Evolutionary conservation across 2,329 filamentous ascomycete genomes (phyloP).

Genomic region (Grosmannia serpens): DNA sequence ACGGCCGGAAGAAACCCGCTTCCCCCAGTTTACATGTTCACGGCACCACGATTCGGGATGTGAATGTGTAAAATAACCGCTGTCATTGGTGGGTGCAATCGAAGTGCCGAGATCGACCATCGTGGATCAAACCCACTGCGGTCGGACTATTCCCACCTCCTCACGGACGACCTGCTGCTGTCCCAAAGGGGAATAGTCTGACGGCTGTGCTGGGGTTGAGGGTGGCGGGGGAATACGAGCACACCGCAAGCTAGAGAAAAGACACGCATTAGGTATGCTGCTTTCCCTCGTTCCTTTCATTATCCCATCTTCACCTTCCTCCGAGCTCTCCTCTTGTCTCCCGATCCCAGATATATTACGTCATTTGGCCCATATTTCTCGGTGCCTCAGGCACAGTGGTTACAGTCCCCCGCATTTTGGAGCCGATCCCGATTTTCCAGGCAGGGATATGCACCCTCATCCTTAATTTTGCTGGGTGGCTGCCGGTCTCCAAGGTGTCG

Average conservation of each 20-base stretch:
- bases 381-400: not conserved
- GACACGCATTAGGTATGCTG: not conserved
- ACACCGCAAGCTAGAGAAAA: not conserved
- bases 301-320: not conserved
- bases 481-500: too few relatives aligned
- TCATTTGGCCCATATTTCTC: not conserved
- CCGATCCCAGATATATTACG: too few relatives aligned
- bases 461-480: not conserved
- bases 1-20: not conserved
- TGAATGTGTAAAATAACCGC: not conserved
- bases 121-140: not conserved
- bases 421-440: not conserved
- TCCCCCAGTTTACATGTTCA: not conserved
- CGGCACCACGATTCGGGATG: too few relatives aligned
- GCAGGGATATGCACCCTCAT: not conserved
- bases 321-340: too few relatives aligned
- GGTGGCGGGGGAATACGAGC: too few relatives aligned
- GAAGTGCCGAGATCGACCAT: not conserved
- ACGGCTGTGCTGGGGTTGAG: too few relatives aligned
- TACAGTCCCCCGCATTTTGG: not conserved
- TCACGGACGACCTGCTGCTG: not conserved
- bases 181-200: too few relatives aligned
- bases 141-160: not conserved
- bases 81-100: not conserved
- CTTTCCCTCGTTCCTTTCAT: not conserved